Conservation (phyloP, 2,329 filamentous ascomycete species). For the Fusarium circinatum region DNA sequence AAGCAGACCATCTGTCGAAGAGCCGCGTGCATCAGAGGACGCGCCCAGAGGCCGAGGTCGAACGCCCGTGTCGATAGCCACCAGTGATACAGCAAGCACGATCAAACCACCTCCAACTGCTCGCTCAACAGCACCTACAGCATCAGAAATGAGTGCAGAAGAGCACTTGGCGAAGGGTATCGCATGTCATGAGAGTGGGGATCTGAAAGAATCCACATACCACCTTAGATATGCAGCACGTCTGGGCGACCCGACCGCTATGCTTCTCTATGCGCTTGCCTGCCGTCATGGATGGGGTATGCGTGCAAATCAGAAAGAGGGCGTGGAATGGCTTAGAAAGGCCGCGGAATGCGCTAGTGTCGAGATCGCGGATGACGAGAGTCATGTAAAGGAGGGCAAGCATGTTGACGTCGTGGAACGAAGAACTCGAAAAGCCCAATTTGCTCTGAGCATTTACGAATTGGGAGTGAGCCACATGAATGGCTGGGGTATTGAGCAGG, state of each 20-base stretch:
- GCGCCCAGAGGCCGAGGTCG: slow-evolving; percentile 58
- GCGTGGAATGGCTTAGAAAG: slow-evolving; percentile 90
- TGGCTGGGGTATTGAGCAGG: slow-evolving; percentile 95
- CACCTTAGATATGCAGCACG: slow-evolving; percentile 90
- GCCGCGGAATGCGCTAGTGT: slow-evolving; percentile 86
- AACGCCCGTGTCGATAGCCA: slow-evolving; percentile 59
- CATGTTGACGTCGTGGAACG: slow-evolving; percentile 73
- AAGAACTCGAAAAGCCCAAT: slow-evolving; percentile 89
- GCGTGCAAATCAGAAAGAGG: slow-evolving; percentile 89
- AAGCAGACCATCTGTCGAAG: slow-evolving; percentile 58
- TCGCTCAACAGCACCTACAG: slow-evolving; percentile 61
- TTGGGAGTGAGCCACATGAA: slow-evolving; percentile 97
- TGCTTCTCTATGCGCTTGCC: slow-evolving; percentile 94
- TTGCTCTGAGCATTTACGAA: slow-evolving; percentile 95
- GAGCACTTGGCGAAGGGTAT: slow-evolving; percentile 93
- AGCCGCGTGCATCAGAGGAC: slow-evolving; percentile 60
- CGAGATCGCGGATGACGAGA: slow-evolving; percentile 86
- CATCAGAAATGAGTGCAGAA: slow-evolving; percentile 80
- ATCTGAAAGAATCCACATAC: slow-evolving; percentile 93
- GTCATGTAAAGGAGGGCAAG: slow-evolving; percentile 70
- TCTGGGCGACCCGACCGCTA: slow-evolving; percentile 87
- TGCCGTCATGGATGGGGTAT: slow-evolving; percentile 98
- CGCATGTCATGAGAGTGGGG: slow-evolving; percentile 86
- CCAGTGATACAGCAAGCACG: slow-evolving; percentile 66
- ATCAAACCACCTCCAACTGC: slow-evolving; percentile 55